These are phyloP conservation scores for Arabidopsis arenosa DNA, from an alignment of 345 rosid genomes.

Conservation along the genomic window DNA sequence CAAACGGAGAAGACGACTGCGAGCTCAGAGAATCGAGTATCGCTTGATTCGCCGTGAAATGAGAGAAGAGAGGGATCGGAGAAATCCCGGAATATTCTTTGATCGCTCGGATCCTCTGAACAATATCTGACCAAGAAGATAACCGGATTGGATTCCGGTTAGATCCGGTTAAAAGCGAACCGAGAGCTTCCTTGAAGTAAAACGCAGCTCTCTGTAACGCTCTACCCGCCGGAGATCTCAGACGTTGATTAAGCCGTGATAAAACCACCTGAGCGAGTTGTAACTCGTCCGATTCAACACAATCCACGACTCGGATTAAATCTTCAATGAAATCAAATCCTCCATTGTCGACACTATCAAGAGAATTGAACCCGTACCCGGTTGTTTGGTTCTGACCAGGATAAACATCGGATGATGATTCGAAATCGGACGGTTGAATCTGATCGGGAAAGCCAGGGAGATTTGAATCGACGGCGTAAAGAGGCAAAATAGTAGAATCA, in stretches of 20 bases:
- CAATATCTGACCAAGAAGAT: conserved; percentile 71
- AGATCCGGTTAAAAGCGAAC: conserved; percentile 56
- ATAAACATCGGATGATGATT: conserved; percentile 53
- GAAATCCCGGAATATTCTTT: conserved; percentile 76
- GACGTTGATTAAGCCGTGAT: conserved; percentile 74
- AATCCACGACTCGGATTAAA: conserved; percentile 77
- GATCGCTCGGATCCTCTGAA: conserved; percentile 73
- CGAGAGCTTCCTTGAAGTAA: conserved; percentile 89
- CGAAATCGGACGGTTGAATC: conserved; percentile 54
- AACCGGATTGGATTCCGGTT: conserved; percentile 49
- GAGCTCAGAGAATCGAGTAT: conserved; percentile 74
- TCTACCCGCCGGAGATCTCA: conserved; percentile 65
- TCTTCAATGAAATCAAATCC: conserved; percentile 76
- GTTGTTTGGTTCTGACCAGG: conserved; percentile 40
- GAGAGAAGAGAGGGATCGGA: conserved; percentile 90
- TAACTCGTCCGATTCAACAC: conserved; percentile 76
- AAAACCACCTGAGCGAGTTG: conserved; percentile 78
- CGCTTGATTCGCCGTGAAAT: conserved; percentile 87
- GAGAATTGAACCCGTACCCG: conserved; percentile 39
- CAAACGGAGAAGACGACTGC: conserved; percentile 50
- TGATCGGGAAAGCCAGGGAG: conserved; percentile 48
- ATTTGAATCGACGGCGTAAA: conserved; percentile 41
- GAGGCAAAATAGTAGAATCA: conserved; percentile 29
- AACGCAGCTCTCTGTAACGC: conserved; percentile 89
- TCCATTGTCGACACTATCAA: conserved; percentile 38